Base-by-base conservation (phyloP, 192 early-diverging fungal genomes). In the Pecoramyces ruminantium region DNA sequence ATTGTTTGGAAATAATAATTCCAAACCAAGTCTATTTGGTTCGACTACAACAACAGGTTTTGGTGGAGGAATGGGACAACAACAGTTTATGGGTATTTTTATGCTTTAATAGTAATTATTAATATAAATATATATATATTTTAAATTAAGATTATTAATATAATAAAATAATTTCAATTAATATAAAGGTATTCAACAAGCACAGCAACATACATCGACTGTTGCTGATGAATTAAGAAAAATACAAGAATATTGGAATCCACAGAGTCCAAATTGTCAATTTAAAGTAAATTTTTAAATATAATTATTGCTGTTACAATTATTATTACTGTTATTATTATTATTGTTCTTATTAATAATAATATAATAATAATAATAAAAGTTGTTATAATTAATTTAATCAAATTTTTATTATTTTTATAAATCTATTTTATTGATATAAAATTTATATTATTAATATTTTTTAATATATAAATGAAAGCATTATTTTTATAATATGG, bases 401-500 rank as follows among this genome's bases (percentile, higher is more conserved):
- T n/a, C n/a, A n/a, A n/a, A n/a, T n/a, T n/a, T n/a, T n/a, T n/a
- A n/a, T n/a, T n/a, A n/a, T n/a, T n/a, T n/a, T n/a, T n/a, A n/a
- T n/a, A n/a, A n/a, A n/a, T n/a, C n/a, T n/a, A n/a, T n/a, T n/a
- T n/a, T n/a, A n/a, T n/a, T n/a, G n/a, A n/a, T n/a, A n/a, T 30
- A 30, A 4, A 21, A 21, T 21, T 78, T 78, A 78, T 29, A 78
- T 4, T 78, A 78, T 78, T 15, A 2, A 78, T 15, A 4, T 21
- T 21, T 78, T 4, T 21, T 4, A 21, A 15, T 17, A 18, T 83
- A 40, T 28, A 30, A 79, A 25, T 80, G 38, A 30, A 84, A 93
- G 92, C 93, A 96, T 84, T 98, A 96, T 83, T 97, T 98, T 82
- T 98, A 98, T 85, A 98, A 97, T 82, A 90, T 94, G 84, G 95